Percentiles rank a stretch among this genome's conserved stretches.
These are phyloP conservation scores for Gremmenia infestans DNA, from an alignment of 2,329 filamentous ascomycete genomes.

Conservation along the genomic window DNA sequence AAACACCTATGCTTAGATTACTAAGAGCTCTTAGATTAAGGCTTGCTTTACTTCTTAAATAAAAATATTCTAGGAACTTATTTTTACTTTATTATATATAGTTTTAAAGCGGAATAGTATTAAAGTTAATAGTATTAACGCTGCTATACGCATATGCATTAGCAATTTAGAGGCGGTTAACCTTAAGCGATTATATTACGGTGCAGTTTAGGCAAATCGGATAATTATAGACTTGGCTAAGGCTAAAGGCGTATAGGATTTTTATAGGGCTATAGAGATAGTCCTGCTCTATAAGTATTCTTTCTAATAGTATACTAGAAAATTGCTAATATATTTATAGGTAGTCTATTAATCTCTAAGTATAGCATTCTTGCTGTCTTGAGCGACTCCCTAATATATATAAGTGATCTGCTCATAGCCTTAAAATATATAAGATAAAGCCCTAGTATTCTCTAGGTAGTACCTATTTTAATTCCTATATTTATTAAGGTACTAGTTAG, in stretches of 20 bases:
- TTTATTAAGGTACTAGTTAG: neutral
- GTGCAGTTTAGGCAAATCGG: neutral
- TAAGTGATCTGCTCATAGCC: neutral
- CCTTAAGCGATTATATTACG: neutral
- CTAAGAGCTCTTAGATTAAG: neutral
- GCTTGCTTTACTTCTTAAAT: neutral
- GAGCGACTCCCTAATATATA: neutral
- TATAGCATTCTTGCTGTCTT: neutral
- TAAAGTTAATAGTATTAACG: neutral
- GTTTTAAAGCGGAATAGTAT: neutral
- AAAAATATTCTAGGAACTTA: neutral
- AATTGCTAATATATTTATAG: neutral
- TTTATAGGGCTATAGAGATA: neutral
- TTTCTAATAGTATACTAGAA: neutral
- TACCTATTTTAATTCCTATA: neutral
- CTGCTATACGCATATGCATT: neutral
- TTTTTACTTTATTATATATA: neutral
- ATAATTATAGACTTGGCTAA: neutral
- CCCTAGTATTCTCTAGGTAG: neutral
- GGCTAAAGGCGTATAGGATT: neutral
- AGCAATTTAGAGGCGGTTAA: neutral
- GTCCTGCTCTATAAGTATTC: neutral
- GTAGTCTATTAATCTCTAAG: neutral
- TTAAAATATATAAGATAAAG: neutral
- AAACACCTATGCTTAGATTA: neutral